These are phyloP conservation scores for Corylus heterophylla DNA, from an alignment of 306 rosid species.

Conservation along the genomic window DNA sequence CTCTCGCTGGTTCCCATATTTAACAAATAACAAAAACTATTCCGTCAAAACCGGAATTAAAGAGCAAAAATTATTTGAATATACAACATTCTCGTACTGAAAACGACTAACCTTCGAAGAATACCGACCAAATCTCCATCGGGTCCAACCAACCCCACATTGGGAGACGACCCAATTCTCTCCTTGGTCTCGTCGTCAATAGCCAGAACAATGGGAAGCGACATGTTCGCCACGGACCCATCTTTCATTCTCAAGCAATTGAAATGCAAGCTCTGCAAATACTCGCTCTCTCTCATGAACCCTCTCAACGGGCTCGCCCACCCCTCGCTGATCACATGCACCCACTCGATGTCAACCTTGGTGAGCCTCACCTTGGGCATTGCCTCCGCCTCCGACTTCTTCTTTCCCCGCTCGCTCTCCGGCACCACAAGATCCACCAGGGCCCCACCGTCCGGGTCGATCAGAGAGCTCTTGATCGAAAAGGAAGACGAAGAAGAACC, in stretches of 20 bases:
- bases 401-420: slow-evolving; percentile 46
- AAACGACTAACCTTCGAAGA: slow-evolving; percentile 65
- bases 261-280: slow-evolving; percentile 92
- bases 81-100: not conserved
- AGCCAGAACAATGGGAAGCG: slow-evolving; percentile 93
- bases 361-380: slow-evolving; percentile 62
- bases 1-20: not conserved
- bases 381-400: slow-evolving; percentile 50
- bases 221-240: slow-evolving; percentile 85
- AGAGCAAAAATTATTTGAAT: not conserved
- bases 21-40: not conserved
- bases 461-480: slow-evolving; percentile 69
- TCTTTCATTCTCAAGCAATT: slow-evolving; percentile 60
- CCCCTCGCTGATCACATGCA: slow-evolving; percentile 85
- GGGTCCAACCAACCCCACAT: slow-evolving; percentile 72
- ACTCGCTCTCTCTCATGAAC: slow-evolving; percentile 92
- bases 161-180: slow-evolving; percentile 50
- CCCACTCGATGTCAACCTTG: slow-evolving; percentile 89
- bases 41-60: slow-evolving; percentile 9
- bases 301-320: slow-evolving; percentile 95
- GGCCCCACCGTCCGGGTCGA: slow-evolving; percentile 85
- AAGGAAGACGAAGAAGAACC: slow-evolving; percentile 5
- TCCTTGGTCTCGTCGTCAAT: slow-evolving; percentile 70
- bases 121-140: slow-evolving; percentile 68
- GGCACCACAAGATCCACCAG: slow-evolving; percentile 81